These are phyloP conservation scores for Haemoproteus tartakovskyi DNA, from an alignment of 169 alveolate species.

Conservation along the genomic window DNA sequence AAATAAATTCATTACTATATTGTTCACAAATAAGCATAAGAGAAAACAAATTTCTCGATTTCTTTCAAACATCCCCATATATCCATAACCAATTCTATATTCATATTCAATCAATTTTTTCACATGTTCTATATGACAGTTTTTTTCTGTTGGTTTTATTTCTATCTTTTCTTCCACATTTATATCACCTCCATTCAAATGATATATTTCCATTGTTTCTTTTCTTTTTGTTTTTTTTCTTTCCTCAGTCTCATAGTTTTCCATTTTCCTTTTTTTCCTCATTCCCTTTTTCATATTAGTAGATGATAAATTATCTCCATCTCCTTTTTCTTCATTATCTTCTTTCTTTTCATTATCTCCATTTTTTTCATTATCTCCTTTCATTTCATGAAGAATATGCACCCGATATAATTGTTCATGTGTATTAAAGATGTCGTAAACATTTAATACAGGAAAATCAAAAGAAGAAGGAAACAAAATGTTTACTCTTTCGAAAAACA, in stretches of 20 bases:
- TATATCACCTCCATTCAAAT: background rate
- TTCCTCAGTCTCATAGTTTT: too few species aligned
- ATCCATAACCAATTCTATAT: conserved; percentile 21
- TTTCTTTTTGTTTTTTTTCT: background rate
- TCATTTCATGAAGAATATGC: background rate
- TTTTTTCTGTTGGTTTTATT: too few species aligned
- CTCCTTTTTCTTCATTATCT: background rate
- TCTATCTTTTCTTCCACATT: background rate
- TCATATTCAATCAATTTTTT: conserved; percentile 12
- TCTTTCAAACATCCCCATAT: conserved; percentile 36
- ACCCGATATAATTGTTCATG: conserved; percentile 7
- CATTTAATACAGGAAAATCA: conserved; percentile 27
- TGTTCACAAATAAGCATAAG: conserved; percentile 14
- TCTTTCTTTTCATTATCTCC: background rate
- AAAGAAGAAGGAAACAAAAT: conserved; percentile 47
- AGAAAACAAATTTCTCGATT: conserved; percentile 22
- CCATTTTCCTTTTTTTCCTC: too few species aligned
- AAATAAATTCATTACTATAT: conserved; percentile 44
- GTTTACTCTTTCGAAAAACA: conserved; percentile 31
- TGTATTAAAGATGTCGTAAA: conserved; percentile 11
- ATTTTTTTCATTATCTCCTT: background rate
- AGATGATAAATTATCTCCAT: too few species aligned
- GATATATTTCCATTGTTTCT: background rate
- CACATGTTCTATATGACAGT: too few species aligned
- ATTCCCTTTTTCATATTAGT: too few species aligned